Evolutionary conservation across 768 basidiomycete genomes (phyloP).

Genomic region (Pisolithus microcarpus): DNA sequence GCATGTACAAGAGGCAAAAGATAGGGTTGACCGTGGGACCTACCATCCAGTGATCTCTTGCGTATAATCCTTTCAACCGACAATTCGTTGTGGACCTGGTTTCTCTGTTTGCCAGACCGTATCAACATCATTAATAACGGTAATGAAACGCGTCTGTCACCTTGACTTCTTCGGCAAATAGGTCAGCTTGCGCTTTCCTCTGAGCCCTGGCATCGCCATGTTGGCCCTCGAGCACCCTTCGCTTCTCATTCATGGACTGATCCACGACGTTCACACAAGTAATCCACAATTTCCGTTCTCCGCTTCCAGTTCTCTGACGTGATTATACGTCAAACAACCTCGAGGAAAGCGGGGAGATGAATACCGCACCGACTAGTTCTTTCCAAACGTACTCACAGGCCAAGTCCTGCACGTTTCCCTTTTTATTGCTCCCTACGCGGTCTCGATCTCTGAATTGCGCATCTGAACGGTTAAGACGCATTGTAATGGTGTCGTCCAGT

Average conservation of each 20-base stretch:
- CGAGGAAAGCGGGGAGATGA: constrained; percentile 9
- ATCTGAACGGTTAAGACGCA: constrained; percentile 74
- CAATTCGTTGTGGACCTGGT: constrained; percentile 70
- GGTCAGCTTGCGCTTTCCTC: constrained; percentile 46
- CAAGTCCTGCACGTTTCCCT: constrained; percentile 58
- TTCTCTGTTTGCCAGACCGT: constrained; percentile 39
- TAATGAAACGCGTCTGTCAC: constrained; percentile 36
- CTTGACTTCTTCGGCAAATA: constrained; percentile 67
- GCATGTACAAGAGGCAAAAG: constrained; percentile 4
- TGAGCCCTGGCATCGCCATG: constrained; percentile 38
- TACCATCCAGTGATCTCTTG: constrained; percentile 64
- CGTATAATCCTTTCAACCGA: constrained; percentile 67
- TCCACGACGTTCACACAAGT: constrained; percentile 70
- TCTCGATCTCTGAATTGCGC: constrained; percentile 72
- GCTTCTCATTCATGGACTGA: constrained; percentile 52
- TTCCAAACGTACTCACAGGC: constrained; percentile 73
- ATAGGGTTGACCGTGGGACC: constrained; percentile 19
- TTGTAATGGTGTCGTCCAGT: constrained; percentile 72
- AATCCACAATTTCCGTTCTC: constrained; percentile 64
- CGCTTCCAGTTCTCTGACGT: constrained; percentile 60
- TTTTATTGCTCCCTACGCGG: constrained; percentile 38
- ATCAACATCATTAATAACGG: constrained; percentile 23
- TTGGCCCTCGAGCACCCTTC: constrained; percentile 35
- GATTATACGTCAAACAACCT: constrained; percentile 16
- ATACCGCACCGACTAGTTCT: constrained; percentile 63